phyloP scores from a whole-genome alignment of 1,284 basidiomycete genomes.

The Sphagnurus paluster region DNA sequence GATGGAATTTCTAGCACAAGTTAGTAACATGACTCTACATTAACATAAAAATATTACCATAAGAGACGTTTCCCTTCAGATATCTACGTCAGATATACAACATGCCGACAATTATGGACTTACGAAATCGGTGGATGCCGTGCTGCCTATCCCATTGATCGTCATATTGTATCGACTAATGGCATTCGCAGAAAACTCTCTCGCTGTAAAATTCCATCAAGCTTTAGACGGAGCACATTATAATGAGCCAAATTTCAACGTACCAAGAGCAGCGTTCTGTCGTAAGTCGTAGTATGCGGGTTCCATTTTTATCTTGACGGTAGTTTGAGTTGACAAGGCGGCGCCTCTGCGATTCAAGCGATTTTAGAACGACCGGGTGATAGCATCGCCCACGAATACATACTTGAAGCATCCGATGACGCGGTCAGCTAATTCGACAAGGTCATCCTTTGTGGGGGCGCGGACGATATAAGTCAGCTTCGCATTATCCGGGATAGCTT shows the following conservation, averaged over 20 bases:
- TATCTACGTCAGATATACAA: too few relatives aligned
- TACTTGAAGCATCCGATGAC: slow-evolving; percentile 63
- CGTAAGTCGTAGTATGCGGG: slow-evolving; percentile 54
- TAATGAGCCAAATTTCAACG: slow-evolving; percentile 2
- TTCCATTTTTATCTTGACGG: slow-evolving; percentile 45
- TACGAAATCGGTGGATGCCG: slow-evolving; percentile 69
- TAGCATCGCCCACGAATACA: slow-evolving; percentile 15
- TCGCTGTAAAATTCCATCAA: slow-evolving; percentile 31
- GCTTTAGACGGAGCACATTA: background rate
- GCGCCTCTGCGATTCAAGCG: slow-evolving; percentile 60
- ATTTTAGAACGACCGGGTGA: background rate
- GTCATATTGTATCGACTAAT: slow-evolving; percentile 39
- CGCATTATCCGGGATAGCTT: slow-evolving; percentile 81
- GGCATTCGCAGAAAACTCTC: slow-evolving; percentile 45
- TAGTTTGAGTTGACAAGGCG: slow-evolving; percentile 69
- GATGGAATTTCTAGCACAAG: slow-evolving; percentile 53
- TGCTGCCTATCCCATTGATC: slow-evolving; percentile 28
- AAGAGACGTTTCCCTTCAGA: slow-evolving; percentile 75
- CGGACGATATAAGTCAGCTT: slow-evolving; percentile 68
- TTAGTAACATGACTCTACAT: slow-evolving; percentile 8
- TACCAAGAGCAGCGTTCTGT: slow-evolving; percentile 63
- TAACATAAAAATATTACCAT: slow-evolving; percentile 40
- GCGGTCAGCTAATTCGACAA: slow-evolving; percentile 48
- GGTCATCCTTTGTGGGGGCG: slow-evolving; percentile 58
- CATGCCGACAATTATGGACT: too few relatives aligned